Evolutionary conservation across 1,139 yeast genomes (phyloP).

Genomic region (Spencermartinsiella ligniputridi): DNA sequence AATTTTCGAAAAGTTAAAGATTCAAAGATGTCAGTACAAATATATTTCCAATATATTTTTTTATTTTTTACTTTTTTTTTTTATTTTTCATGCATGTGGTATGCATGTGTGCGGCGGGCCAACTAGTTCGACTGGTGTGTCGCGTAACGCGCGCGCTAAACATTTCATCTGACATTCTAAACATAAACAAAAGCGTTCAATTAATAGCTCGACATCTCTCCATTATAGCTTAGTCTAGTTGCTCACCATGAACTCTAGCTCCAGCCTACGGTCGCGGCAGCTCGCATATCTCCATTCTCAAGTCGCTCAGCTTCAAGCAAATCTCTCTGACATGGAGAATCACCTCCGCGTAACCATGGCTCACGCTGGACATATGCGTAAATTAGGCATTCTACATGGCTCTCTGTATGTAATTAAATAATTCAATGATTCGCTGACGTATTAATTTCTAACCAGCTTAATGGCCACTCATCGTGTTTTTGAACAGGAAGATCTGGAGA

Average conservation of each 20-base stretch:
- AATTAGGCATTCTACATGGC: conserved; percentile 59
- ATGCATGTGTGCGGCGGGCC: conserved; percentile 1
- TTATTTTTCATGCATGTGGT: background rate
- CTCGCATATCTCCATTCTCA: conserved; percentile 59
- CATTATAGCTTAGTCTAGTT: background rate
- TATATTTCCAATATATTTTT: no score
- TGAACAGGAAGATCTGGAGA: conserved; percentile 42
- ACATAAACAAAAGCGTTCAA: no score
- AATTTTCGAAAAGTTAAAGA: no score
- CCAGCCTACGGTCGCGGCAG: conserved; percentile 40
- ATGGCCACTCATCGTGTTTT: conserved; percentile 64
- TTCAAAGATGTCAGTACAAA: no score
- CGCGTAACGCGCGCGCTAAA: no score
- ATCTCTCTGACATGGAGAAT: conserved; percentile 53
- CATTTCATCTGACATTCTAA: no score
- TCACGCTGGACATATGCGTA: conserved; percentile 54
- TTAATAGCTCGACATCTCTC: background rate
- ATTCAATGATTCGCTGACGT: conserved; percentile 3
- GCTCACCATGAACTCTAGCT: conserved; percentile 6
- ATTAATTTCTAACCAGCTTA: conserved; percentile 32
- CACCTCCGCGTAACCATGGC: conserved; percentile 50
- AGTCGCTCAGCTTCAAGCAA: conserved; percentile 58
- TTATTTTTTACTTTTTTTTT: background rate
- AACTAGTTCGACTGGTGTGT: no score
- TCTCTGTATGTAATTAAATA: conserved; percentile 38